phyloP scores from a whole-genome alignment of 345 rosid genomes.

The Capsella bursapastoris region DNA sequence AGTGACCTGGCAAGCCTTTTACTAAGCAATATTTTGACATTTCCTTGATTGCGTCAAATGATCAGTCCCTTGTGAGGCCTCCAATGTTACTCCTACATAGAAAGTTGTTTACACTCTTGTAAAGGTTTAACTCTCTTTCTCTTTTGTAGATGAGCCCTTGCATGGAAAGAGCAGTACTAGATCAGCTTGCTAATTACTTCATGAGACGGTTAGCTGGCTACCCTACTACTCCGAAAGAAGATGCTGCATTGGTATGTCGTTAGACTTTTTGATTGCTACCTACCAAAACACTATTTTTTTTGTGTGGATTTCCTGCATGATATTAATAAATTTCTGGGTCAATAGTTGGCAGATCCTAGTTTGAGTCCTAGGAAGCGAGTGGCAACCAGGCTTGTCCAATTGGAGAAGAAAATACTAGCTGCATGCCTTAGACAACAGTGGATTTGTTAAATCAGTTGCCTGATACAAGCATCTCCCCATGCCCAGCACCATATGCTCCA shows the following conservation, averaged over 20 bases:
- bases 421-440: constrained; percentile 70
- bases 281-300: neutral
- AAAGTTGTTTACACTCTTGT: constrained; percentile 6
- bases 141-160: constrained; percentile 82
- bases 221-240: constrained; percentile 81
- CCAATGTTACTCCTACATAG: constrained; percentile 4
- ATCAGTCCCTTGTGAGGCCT: neutral
- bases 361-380: constrained; percentile 85
- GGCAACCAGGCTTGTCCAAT: constrained; percentile 83
- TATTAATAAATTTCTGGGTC: constrained; percentile 19
- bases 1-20: neutral
- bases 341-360: constrained; percentile 73
- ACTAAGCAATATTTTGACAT: constrained; percentile 23
- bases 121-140: constrained; percentile 27
- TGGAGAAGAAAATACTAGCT: constrained; percentile 88
- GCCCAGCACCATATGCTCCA: constrained; percentile 91
- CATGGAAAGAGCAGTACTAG: constrained; percentile 88
- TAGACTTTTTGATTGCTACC: constrained; percentile 18
- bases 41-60: constrained; percentile 20
- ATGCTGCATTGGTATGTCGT: constrained; percentile 66
- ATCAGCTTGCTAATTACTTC: constrained; percentile 87
- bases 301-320: constrained; percentile 1
- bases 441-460: constrained; percentile 77
- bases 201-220: constrained; percentile 71
- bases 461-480: constrained; percentile 74